A percentile compares a stretch with the other conserved stretches of the same genome.
Evolutionary conservation across 345 rosid genomes (phyloP).

Genomic region (Fremontodendron californicum): DNA sequence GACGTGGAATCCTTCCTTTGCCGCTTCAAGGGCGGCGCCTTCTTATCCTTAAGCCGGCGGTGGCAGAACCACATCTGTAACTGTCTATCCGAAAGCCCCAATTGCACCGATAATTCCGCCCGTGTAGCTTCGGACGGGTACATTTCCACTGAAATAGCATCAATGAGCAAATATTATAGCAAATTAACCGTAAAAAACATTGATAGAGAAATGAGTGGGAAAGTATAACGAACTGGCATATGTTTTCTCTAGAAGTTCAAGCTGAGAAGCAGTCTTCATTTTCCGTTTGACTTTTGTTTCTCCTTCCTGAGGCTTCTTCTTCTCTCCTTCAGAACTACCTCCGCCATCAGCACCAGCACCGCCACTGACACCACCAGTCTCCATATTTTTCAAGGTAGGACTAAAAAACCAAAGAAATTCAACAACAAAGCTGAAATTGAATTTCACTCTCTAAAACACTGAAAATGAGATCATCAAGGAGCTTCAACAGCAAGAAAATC

Average conservation of each 20-base stretch:
- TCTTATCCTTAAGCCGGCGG: slow-evolving; percentile 82
- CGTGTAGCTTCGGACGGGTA: slow-evolving; percentile 75
- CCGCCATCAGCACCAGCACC: neutral
- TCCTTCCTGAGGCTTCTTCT: slow-evolving; percentile 58
- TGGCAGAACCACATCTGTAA: slow-evolving; percentile 99
- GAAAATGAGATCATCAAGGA: slow-evolving; percentile 16
- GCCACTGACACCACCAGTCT: neutral
- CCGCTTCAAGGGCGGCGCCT: slow-evolving; percentile 48
- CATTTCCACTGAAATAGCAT: slow-evolving; percentile 45
- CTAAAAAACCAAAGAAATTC: slow-evolving; percentile 19
- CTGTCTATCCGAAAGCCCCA: slow-evolving; percentile 85
- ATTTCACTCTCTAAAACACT: slow-evolving; percentile 12
- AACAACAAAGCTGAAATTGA: slow-evolving; percentile 16
- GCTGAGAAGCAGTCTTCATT: slow-evolving; percentile 95
- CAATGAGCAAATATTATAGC: neutral
- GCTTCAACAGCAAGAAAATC: slow-evolving; percentile 8
- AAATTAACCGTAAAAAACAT: neutral
- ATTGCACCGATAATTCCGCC: slow-evolving; percentile 65
- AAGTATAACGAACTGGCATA: slow-evolving; percentile 49
- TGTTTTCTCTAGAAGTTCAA: slow-evolving; percentile 73
- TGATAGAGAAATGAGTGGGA: neutral
- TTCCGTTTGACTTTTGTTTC: slow-evolving; percentile 68
- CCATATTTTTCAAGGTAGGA: slow-evolving; percentile 36
- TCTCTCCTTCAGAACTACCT: slow-evolving; percentile 46
- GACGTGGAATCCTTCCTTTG: slow-evolving; percentile 43